Evolutionary conservation across 73 alveolate species (phyloP).

Genomic region (Tetrahymena borealis): DNA sequence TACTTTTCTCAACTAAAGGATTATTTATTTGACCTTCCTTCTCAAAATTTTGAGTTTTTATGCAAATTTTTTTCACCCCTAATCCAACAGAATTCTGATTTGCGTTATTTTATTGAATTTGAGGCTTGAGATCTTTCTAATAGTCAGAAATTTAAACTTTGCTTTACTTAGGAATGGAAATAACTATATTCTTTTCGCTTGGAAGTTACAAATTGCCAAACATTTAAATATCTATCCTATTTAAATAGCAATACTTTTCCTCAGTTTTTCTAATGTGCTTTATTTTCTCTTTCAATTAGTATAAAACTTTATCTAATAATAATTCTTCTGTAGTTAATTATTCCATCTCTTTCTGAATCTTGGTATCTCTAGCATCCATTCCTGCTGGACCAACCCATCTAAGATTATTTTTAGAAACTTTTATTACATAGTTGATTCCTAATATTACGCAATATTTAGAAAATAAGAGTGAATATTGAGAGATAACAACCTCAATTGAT

Average conservation of each 20-base stretch:
- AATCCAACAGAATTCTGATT: background rate
- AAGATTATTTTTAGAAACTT: background rate
- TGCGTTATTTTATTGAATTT: background rate
- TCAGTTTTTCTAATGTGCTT: background rate
- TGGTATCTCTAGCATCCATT: background rate
- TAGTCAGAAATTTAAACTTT: background rate
- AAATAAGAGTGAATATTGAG: no score
- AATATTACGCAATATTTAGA: no score
- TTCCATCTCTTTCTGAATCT: background rate
- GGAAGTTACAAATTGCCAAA: background rate
- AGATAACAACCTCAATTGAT: no score
- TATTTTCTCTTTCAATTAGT: background rate
- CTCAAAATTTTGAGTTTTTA: no score
- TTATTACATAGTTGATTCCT: background rate
- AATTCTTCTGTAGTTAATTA: background rate
- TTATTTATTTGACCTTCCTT: no score
- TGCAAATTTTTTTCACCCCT: no score
- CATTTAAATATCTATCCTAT: background rate
- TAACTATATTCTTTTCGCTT: background rate
- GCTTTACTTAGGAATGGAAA: background rate
- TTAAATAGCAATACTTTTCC: background rate
- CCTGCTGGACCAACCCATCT: background rate
- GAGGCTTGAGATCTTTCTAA: background rate
- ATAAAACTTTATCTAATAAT: background rate
- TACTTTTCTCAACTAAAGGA: no score